These are phyloP conservation scores for Trichoderma afroharzianum DNA, from an alignment of 2,329 filamentous ascomycete genomes.

Conservation along the genomic window DNA sequence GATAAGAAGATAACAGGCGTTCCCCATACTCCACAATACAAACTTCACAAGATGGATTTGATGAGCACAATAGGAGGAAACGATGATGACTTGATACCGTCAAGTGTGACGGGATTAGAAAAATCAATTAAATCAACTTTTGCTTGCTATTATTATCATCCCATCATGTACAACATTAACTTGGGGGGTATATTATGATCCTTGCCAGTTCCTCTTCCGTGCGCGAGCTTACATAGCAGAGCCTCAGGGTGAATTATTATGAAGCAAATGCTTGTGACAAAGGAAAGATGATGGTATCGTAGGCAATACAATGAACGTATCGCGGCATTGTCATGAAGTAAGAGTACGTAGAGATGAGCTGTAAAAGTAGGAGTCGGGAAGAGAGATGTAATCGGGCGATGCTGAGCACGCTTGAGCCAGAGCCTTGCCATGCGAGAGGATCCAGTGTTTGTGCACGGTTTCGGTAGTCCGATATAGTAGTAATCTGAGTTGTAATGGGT, in stretches of 20 bases:
- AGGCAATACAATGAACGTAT: not conserved
- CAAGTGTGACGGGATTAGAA: not conserved
- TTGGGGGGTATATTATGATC: slow-evolving; percentile 6
- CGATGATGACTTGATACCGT: not conserved
- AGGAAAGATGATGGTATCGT: not conserved
- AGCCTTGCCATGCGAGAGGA: not conserved
- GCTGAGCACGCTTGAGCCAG: not conserved
- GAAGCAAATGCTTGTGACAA: not conserved
- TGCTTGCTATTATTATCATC: not conserved
- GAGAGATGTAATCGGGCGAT: not conserved
- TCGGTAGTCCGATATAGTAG: not conserved
- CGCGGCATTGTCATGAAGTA: not conserved
- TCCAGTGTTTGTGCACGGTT: not conserved
- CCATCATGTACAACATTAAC: slow-evolving; percentile 2
- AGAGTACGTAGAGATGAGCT: not conserved
- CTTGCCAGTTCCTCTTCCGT: slow-evolving; percentile 1
- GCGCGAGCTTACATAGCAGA: not conserved
- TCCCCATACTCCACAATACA: not conserved
- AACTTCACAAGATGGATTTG: not conserved
- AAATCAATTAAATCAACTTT: not conserved
- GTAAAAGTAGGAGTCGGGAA: not conserved
- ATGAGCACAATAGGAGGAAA: not conserved
- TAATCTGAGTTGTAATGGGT: not conserved
- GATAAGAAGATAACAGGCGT: not conserved
- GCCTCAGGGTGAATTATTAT: not conserved